Evolutionary conservation across 176 grass and related monocot species (phyloP).

Genomic region (Rhynchospora breviuscula): DNA sequence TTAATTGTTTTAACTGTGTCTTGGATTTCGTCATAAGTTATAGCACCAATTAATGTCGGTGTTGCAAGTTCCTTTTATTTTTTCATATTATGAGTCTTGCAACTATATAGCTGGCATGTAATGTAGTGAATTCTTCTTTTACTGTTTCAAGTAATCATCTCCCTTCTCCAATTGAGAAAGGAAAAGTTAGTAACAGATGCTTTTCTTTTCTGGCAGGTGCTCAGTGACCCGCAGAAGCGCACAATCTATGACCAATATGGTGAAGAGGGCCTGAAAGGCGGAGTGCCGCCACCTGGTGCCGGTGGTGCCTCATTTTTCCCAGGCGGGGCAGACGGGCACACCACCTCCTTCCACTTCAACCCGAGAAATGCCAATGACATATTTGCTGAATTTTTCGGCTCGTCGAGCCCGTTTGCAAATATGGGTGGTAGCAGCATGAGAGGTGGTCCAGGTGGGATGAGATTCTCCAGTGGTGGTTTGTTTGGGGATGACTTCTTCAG

Average conservation of each 20-base stretch:
- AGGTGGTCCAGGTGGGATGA: constrained; percentile 44
- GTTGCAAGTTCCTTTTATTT: not conserved
- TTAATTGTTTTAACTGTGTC: no score
- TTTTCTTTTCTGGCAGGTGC: constrained; percentile 30
- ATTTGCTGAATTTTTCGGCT: constrained; percentile 92
- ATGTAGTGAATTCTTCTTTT: not conserved
- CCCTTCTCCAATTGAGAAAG: not conserved
- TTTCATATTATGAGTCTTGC: not conserved
- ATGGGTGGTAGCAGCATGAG: constrained; percentile 41
- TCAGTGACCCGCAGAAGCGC: constrained; percentile 85
- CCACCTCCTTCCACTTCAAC: constrained; percentile 67
- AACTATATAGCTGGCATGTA: not conserved
- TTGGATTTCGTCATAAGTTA: not conserved
- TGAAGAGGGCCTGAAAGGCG: constrained; percentile 89
- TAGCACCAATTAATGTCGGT: not conserved
- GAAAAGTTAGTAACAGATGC: not conserved
- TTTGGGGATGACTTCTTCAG: constrained; percentile 67
- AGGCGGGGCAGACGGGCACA: constrained; percentile 42
- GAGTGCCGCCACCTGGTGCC: constrained; percentile 66
- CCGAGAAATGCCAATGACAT: constrained; percentile 87
- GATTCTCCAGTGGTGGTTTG: constrained; percentile 23
- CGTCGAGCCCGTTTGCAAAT: constrained; percentile 63
- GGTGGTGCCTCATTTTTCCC: constrained; percentile 60
- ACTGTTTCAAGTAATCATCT: not conserved
- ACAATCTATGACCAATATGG: constrained; percentile 94